Base-by-base conservation (phyloP, 1,284 basidiomycete genomes). In the Meripilus lineatus region DNA sequence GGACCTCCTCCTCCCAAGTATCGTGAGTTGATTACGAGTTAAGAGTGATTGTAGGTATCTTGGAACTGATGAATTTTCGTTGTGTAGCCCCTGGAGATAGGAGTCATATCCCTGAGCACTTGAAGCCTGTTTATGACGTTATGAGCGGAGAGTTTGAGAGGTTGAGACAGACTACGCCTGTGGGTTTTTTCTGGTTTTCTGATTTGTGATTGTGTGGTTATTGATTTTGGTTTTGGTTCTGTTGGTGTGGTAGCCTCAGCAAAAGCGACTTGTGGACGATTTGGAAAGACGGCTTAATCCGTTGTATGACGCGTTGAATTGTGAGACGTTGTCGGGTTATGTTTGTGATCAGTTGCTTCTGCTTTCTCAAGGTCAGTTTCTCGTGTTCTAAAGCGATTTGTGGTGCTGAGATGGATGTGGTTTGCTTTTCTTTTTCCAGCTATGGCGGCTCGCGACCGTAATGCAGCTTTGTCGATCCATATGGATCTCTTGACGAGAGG, bases 301-400 rank as follows among this genome's bases (percentile, higher is more conserved):
- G 3, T 67, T 97, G 42, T 95, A 95, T 56, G 94, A 97, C 62
- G 84, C 84, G 23, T 68, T 97, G 54, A 97, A 97, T 66, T 94
- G 92, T 59, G 92, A 91, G 54, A 87, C 89, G 5, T 64, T 97
- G 17, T 84, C 88, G n/a, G 69, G 72, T 48, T 65, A 74, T 20
- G 80, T 88, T 22, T 72, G 87, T 21, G 83, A 84, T 36, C 80
- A 88, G 56, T 66, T 93, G 36, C 53, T 77, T 17, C 74, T 79
- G 35, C 72, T 93, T 32, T 72, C 78, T 2, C 71, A 75, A 70
- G 89, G 89, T 89, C 49, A 35, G 74, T 59, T 5, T 41, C 35
- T 37, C 37, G 15, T 49, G 25, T 30, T 30, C 36, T 23, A 50
- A 37, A 32, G 23, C 42, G 25, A 35, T 18, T 22, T 25, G 30